Percentiles rank a stretch among this genome's conserved stretches.
These are phyloP conservation scores for Vigna hirtella DNA, from an alignment of 306 rosid genomes.

Conservation along the genomic window DNA sequence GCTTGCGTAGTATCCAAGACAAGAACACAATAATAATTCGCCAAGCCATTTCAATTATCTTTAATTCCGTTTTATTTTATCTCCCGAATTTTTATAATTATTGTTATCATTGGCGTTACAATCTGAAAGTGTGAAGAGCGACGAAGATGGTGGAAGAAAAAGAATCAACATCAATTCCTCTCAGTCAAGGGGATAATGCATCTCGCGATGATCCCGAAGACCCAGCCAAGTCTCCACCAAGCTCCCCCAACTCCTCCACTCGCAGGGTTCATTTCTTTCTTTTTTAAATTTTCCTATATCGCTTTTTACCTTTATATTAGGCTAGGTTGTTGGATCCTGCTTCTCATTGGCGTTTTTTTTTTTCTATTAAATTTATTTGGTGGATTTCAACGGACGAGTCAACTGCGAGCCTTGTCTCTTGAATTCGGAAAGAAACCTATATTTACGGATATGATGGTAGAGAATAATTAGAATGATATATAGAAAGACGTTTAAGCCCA, in stretches of 20 bases:
- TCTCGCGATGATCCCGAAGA: conserved; percentile 82
- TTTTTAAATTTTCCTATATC: neutral
- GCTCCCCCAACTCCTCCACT: conserved; percentile 84
- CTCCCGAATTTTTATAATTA: neutral
- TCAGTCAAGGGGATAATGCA: conserved; percentile 78
- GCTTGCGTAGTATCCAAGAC: conserved; percentile 44
- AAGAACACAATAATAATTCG: neutral
- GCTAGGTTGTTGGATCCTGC: conserved; percentile 40
- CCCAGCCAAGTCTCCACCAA: conserved; percentile 81
- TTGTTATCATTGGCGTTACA: neutral
- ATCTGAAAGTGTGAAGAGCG: conserved; percentile 10
- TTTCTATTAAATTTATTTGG: neutral
- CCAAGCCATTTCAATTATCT: neutral
- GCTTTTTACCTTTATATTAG: conserved; percentile 4
- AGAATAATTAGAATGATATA: neutral
- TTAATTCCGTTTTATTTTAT: neutral
- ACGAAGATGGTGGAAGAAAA: conserved; percentile 75
- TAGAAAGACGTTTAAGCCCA: neutral
- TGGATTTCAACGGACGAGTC: conserved; percentile 2
- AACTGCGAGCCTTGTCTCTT: conserved; percentile 10
- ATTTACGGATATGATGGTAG: neutral
- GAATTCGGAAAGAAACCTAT: conserved; percentile 21
- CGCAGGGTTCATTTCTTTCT: conserved; percentile 61
- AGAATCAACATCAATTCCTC: conserved; percentile 81
- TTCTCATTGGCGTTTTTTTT: neutral